Evolutionary conservation across 306 rosid genomes (phyloP).

Genomic region (Comarum palustre): DNA sequence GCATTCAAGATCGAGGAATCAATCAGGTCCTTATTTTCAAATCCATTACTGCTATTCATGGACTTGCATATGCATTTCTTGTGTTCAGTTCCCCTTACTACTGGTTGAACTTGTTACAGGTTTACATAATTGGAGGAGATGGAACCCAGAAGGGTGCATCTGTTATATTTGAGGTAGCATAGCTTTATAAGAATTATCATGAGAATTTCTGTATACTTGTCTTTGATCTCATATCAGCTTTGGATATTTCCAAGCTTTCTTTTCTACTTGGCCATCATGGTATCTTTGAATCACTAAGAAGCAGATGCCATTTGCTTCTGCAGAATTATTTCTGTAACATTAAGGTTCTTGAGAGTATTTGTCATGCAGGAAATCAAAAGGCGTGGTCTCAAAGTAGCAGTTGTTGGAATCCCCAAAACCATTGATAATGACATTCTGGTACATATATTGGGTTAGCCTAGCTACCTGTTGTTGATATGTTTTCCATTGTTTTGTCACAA

Average conservation of each 20-base stretch:
- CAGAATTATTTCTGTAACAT: neutral
- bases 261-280: neutral
- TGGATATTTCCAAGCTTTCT: neutral
- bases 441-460: constrained; percentile 18
- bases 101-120: constrained; percentile 44
- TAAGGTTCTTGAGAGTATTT: neutral
- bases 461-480: neutral
- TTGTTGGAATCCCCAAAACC: constrained; percentile 93
- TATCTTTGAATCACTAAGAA: neutral
- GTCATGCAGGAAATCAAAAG: constrained; percentile 70
- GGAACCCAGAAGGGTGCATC: constrained; percentile 98
- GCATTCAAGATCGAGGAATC: constrained; percentile 87
- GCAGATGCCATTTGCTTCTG: constrained; percentile 16
- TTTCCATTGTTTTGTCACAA: neutral
- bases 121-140: constrained; percentile 97
- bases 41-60: neutral
- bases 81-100: neutral
- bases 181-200: neutral
- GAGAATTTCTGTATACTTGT: neutral
- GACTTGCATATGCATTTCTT: neutral
- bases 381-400: constrained; percentile 86
- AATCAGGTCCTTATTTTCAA: constrained; percentile 58
- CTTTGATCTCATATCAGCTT: neutral
- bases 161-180: constrained; percentile 75
- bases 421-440: constrained; percentile 94